A percentile compares a stretch with the other conserved stretches of the same genome.
Evolutionary conservation across 805 yeast species (phyloP).

Genomic region (Candida odintsovae): DNA sequence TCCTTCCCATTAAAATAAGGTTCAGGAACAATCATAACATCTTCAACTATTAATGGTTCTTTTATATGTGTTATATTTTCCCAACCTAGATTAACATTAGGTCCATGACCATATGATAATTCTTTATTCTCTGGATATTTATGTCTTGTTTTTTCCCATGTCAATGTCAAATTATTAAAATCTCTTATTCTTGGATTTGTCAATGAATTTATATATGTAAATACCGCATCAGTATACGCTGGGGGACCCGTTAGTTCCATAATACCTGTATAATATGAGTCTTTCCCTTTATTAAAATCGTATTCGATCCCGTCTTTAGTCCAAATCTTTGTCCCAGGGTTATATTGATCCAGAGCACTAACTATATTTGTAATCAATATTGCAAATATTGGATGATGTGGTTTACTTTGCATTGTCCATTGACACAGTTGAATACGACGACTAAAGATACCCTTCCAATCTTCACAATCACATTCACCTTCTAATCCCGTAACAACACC

Average conservation of each 20-base stretch:
- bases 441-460: conserved; percentile 47
- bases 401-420: conserved; percentile 55
- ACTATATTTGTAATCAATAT: conserved; percentile 49
- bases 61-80: conserved; percentile 15
- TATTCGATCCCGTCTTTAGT: conserved; percentile 24
- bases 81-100: conserved; percentile 14
- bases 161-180: conserved; percentile 10
- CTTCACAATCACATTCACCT: conserved; percentile 43
- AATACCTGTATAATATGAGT: conserved; percentile 54
- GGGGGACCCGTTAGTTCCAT: conserved; percentile 51
- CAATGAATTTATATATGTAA: conserved; percentile 11
- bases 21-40: conserved; percentile 15
- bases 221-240: conserved; percentile 38
- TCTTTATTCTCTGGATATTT: conserved; percentile 8
- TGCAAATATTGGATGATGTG: conserved; percentile 55
- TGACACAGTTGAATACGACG: conserved; percentile 58
- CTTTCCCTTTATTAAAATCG: conserved; percentile 43
- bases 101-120: conserved; percentile 9
- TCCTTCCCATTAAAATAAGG: conserved; percentile 14
- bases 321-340: conserved; percentile 22
- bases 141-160: conserved; percentile 1
- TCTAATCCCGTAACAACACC: conserved; percentile 54
- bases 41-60: conserved; percentile 14
- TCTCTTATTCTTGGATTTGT: conserved; percentile 1
- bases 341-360: conserved; percentile 38